These are phyloP conservation scores for Metarhizium rileyi DNA, from an alignment of 2,329 filamentous ascomycete species.

Conservation along the genomic window DNA sequence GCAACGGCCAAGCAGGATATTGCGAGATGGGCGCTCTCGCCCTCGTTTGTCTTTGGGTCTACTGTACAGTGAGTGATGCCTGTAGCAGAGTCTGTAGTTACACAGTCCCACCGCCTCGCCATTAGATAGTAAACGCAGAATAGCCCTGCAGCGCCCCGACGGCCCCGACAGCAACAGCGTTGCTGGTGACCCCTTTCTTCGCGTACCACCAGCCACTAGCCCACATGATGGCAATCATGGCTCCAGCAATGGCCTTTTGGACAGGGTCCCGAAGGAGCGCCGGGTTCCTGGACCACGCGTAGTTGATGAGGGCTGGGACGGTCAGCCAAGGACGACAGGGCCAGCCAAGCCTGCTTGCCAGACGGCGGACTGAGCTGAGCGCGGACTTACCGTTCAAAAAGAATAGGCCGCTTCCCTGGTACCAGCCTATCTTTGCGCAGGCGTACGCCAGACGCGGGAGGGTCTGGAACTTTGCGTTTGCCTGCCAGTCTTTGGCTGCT, in stretches of 20 bases:
- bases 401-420: conserved; percentile 11
- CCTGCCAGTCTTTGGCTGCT: conserved; percentile 10
- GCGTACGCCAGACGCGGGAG: conserved; percentile 4
- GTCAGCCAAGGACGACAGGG: not conserved
- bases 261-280: conserved; percentile 8
- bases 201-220: conserved; percentile 8
- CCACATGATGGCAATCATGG: conserved; percentile 10
- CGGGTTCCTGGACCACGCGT: conserved; percentile 10
- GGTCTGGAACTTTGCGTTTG: conserved; percentile 7
- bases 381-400: conserved; percentile 8
- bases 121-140: conserved; percentile 5
- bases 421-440: conserved; percentile 10
- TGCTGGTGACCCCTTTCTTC: conserved; percentile 6
- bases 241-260: conserved; percentile 7
- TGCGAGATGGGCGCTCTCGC: too few relatives aligned
- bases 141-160: conserved; percentile 10
- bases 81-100: not conserved
- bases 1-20: too few relatives aligned
- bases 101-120: not conserved
- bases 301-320: conserved; percentile 9
- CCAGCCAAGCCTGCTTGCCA: too few relatives aligned
- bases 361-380: not conserved
- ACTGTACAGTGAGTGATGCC: too few relatives aligned
- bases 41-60: too few relatives aligned
- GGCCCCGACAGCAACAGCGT: conserved; percentile 4